Percentiles rank a stretch among this genome's conserved stretches.
These are phyloP conservation scores for Mortierella sp. DNA, from an alignment of 371 early-diverging fungal species.

Conservation along the genomic window DNA sequence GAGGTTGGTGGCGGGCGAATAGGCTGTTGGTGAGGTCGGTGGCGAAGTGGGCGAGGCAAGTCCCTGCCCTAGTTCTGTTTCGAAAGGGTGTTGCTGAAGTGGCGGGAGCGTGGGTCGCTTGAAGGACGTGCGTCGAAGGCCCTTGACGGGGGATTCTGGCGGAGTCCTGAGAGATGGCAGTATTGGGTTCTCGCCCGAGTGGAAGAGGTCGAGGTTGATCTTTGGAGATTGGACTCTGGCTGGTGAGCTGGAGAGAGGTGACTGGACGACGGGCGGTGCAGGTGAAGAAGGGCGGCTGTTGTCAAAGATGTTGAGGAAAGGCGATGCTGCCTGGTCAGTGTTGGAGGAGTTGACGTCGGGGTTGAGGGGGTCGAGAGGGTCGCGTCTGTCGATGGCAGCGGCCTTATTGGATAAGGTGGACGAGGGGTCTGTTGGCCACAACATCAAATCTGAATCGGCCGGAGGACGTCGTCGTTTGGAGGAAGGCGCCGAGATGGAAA, in stretches of 20 bases:
- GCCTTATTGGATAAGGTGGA: conserved; percentile 33
- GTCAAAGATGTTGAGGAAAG: conserved; percentile 41
- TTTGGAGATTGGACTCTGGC: conserved; percentile 40
- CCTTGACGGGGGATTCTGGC: conserved; percentile 44
- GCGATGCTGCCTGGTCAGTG: conserved; percentile 15
- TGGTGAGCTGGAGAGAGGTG: conserved; percentile 10
- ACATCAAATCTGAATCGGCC: conserved; percentile 21
- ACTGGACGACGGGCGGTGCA: conserved; percentile 15
- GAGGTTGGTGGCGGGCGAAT: conserved; percentile 17
- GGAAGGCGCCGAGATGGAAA: neutral
- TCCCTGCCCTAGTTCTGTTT: neutral
- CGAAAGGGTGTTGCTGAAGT: neutral
- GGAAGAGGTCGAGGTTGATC: conserved; percentile 25
- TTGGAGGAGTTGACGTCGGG: conserved; percentile 25
- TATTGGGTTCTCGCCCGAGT: conserved; percentile 5
- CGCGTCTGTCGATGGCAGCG: conserved; percentile 11
- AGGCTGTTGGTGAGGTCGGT: conserved; percentile 28
- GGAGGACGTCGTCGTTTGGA: conserved; percentile 17
- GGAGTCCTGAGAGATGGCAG: conserved; percentile 34
- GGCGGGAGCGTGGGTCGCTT: conserved; percentile 18
- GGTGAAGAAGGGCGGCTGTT: conserved; percentile 41
- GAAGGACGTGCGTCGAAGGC: conserved; percentile 31
- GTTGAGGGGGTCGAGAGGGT: conserved; percentile 16
- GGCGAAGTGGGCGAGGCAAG: conserved; percentile 28
- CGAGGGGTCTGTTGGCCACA: conserved; percentile 24